Evolutionary conservation across 805 yeast genomes (phyloP).

Genomic region (Cyberlindnera maclurae): DNA sequence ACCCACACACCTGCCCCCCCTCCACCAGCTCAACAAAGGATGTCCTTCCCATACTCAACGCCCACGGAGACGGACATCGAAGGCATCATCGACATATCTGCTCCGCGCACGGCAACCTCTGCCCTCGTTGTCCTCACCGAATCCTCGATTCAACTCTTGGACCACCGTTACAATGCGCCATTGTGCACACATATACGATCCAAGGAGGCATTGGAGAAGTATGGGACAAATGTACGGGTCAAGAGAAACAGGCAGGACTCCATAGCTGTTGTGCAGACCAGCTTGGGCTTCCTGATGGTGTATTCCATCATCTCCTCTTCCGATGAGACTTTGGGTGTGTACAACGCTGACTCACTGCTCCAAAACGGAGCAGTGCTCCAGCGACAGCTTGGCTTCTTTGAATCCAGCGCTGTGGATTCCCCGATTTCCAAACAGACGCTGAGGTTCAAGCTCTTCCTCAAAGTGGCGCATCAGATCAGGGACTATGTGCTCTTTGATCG

Average conservation of each 20-base stretch:
- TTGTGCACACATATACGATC: constrained; percentile 30
- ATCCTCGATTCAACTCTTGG: constrained; percentile 25
- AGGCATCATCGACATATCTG: background rate
- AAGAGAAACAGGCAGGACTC: constrained; percentile 23
- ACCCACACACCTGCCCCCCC: background rate
- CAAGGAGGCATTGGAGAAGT: constrained; percentile 27
- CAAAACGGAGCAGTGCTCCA: constrained; percentile 22
- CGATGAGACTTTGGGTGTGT: constrained; percentile 19
- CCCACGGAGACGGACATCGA: background rate
- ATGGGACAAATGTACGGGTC: constrained; percentile 30
- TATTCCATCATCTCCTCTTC: constrained; percentile 22
- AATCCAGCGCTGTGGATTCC: constrained; percentile 13
- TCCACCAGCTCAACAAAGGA: no score
- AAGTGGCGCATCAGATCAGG: constrained; percentile 18
- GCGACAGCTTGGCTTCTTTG: constrained; percentile 12
- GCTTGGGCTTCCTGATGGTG: constrained; percentile 29
- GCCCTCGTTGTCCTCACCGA: constrained; percentile 24
- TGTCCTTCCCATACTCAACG: background rate
- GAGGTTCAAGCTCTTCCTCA: constrained; percentile 22
- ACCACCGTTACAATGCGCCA: constrained; percentile 28
- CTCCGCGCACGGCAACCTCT: background rate
- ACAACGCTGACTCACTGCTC: constrained; percentile 13
- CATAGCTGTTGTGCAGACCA: constrained; percentile 29
- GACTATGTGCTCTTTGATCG: constrained; percentile 17
- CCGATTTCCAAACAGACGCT: constrained; percentile 19